Evolutionary conservation across 768 basidiomycete genomes (phyloP), one percentile per base, ranked within the genome.

Genomic region (Cystofilobasidium capitatum): DNA sequence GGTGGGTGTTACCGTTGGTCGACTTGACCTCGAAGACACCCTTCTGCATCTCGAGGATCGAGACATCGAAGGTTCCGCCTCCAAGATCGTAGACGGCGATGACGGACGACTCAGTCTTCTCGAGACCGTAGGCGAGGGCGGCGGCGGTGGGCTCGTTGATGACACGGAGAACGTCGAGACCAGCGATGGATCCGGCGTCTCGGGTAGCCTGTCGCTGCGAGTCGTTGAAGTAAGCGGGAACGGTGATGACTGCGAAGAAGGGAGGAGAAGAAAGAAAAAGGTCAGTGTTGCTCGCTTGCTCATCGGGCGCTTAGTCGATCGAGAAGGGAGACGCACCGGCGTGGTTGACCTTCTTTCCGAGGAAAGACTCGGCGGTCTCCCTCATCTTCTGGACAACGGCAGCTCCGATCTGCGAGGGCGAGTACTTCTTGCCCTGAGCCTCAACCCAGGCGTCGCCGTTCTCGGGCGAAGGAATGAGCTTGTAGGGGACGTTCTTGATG

Each of bases 21-120:
- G 96, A 97, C 82, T 98, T 99, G 76, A 99, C 96, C 79, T 98
- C 96, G 78, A 98, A 99, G 13, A 99, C 93, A 73, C 94, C 96
- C 79, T 96, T 93, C 79, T 97, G 91, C 91, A 98, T 98, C 80
- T 97, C 93, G 65, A 99, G 82, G 72, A 99, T 93, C 35, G 96
- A 99, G 75, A 99, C 91, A 91, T 98, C 94, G 78, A 98, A 97
- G 42, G 93, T 96, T 81, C 92, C 93, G 81, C 93, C 93, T 70
- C 92, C 93, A 45, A 97, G 83, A 82, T 99, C 96, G 77, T 98
- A 99, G 67, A 99, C 96, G 49, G 96, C 96, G 72, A 99, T 92
- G 76, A 96, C 82, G 24, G 84, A 81, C 14, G 88, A 89, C 55
- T 88, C 86, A 58, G 86, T 81, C 58, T 88, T 86, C 78, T 98